Conservation (phyloP, 1,139 yeast species). For the Magnusiomyces sp. region DNA sequence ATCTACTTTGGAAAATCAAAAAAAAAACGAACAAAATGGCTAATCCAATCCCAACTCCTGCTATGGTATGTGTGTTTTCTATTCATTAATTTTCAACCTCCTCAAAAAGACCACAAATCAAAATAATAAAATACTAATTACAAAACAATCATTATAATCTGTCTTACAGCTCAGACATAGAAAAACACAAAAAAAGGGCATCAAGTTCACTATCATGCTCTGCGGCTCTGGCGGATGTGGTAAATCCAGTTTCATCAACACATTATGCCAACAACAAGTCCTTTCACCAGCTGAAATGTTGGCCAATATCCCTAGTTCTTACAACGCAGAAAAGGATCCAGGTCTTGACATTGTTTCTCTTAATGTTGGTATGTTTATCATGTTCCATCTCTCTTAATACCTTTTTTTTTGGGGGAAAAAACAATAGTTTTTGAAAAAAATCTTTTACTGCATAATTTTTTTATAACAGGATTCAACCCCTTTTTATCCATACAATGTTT, state of each 20-base stretch:
- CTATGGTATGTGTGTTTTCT: slow-evolving; percentile 8
- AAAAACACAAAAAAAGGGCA: slow-evolving; percentile 77
- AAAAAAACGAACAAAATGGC: neutral
- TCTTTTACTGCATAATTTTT: too few species aligned
- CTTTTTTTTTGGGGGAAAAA: neutral
- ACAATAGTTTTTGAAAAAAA: too few species aligned
- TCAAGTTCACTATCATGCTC: slow-evolving; percentile 73
- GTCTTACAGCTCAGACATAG: slow-evolving; percentile 43
- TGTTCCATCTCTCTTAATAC: neutral
- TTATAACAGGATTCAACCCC: too few species aligned
- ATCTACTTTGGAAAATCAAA: too few species aligned
- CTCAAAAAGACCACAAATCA: too few species aligned
- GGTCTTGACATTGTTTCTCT: slow-evolving; percentile 42
- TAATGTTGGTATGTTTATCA: slow-evolving; percentile 33
- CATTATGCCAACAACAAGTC: slow-evolving; percentile 81
- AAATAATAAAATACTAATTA: neutral
- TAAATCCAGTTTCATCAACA: slow-evolving; percentile 74
- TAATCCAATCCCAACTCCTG: slow-evolving; percentile 8
- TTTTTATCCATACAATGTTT: too few species aligned
- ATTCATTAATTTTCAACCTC: neutral
- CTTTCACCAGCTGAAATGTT: slow-evolving; percentile 36
- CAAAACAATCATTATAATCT: neutral
- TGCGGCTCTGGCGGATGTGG: slow-evolving; percentile 81
- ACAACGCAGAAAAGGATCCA: slow-evolving; percentile 39
- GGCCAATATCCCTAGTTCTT: slow-evolving; percentile 25